These are phyloP conservation scores for Cytospora leucostoma DNA, from an alignment of 2,329 filamentous ascomycete genomes.

Conservation along the genomic window DNA sequence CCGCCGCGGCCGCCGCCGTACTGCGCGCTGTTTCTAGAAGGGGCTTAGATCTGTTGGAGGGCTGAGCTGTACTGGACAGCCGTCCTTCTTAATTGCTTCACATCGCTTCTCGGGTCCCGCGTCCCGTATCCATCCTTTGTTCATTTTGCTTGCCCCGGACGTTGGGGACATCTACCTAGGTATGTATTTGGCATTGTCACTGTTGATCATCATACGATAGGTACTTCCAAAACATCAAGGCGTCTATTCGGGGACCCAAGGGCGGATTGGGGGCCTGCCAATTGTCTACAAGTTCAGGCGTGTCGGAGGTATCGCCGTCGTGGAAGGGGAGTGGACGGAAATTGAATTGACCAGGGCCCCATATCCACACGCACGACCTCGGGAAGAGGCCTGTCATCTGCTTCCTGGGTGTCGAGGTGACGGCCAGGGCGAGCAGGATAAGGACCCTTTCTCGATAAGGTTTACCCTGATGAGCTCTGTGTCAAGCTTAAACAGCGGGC, in stretches of 20 bases:
- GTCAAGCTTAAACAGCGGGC: background rate
- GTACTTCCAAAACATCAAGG: background rate
- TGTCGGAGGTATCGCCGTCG: too few species aligned
- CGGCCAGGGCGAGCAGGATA: constrained; percentile 11
- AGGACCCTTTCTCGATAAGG: constrained; percentile 22
- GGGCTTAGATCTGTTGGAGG: constrained; percentile 10
- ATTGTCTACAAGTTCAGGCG: too few species aligned
- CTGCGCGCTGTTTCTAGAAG: constrained; percentile 20
- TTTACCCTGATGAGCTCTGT: constrained; percentile 8
- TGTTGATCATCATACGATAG: constrained; percentile 14
- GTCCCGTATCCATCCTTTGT: background rate
- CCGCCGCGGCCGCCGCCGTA: background rate
- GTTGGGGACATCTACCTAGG: background rate
- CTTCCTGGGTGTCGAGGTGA: background rate
- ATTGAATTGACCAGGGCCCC: background rate
- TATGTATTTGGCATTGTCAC: constrained; percentile 4
- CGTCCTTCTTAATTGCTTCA: constrained; percentile 16
- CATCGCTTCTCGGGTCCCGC: constrained; percentile 10
- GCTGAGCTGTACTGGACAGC: constrained; percentile 3
- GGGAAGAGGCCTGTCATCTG: too few species aligned
- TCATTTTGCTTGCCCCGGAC: background rate
- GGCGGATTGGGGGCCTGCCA: too few species aligned
- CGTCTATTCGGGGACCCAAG: background rate
- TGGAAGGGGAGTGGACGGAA: too few species aligned
- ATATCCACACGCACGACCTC: constrained; percentile 15